Percentiles rank a stretch among this genome's conserved stretches.
Evolutionary conservation across 148 eudicot species (phyloP).

Genomic region (Silene conica): DNA sequence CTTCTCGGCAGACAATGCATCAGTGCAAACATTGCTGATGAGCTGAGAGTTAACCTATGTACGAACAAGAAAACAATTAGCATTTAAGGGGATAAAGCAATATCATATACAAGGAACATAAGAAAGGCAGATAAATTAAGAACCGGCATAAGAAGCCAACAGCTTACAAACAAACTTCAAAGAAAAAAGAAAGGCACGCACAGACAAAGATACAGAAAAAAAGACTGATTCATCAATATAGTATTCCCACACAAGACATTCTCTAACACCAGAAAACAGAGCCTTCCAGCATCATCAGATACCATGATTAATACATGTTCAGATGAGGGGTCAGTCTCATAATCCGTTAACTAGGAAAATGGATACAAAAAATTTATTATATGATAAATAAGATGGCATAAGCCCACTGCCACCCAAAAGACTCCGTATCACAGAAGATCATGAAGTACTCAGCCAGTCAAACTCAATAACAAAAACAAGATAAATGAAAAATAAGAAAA

Average conservation of each 20-base stretch:
- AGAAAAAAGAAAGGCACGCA: too few species aligned
- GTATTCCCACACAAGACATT: background rate
- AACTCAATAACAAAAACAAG: background rate
- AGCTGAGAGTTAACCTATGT: constrained; percentile 93
- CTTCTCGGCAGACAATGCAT: constrained; percentile 99
- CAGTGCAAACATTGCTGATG: constrained; percentile 97
- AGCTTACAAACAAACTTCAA: too few species aligned
- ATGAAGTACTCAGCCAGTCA: background rate
- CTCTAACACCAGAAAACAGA: background rate
- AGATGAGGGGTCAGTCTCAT: too few species aligned
- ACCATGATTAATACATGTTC: background rate
- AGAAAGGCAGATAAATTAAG: background rate
- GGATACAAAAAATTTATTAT: too few species aligned
- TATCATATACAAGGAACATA: background rate
- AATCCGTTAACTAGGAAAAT: too few species aligned
- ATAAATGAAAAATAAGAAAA: background rate
- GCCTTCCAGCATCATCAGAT: background rate
- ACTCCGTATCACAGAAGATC: too few species aligned
- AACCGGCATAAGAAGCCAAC: background rate
- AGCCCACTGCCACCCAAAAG: background rate
- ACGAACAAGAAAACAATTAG: constrained; percentile 18
- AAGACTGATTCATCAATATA: background rate
- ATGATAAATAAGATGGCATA: background rate
- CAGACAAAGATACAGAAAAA: background rate
- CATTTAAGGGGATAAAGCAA: background rate